Base-by-base conservation (phyloP, 2,329 filamentous ascomycete species). In the Aspergillus quadricinctus region DNA sequence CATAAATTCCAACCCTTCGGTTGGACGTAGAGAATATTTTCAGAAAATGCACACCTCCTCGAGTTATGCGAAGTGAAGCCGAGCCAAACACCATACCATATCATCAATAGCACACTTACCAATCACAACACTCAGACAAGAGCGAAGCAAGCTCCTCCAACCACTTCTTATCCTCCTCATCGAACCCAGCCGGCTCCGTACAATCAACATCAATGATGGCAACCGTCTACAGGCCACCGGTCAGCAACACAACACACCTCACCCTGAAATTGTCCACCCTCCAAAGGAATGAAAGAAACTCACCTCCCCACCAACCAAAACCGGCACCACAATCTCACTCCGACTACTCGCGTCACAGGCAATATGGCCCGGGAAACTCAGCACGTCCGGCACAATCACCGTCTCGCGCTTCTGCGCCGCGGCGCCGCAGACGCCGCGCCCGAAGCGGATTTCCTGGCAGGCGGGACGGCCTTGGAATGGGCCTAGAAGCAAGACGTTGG, bases 241-340 rank as follows among this genome's bases (percentile, higher is more conserved):
- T n/a, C 11, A 41, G 27, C 17, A 48, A 19, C 28, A 35, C 62
- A 23, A 58, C 51, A 53, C 43, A 52, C n/a, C 35, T 4, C 3
- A 8, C 2, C 14, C 3, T 23, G 23, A 23, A 41, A 17, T 1
- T 11, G 48, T 2, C 9, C 9, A 51, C 14, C 43, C 23, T 23
- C 23, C 3, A 27, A 35, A 14, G 14, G 25, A 56, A 35, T 19
- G 49, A 53, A 23, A 48, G 37, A 28, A 37, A 68, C 73, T 63
- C 54, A 75, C 74, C 70, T 76, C 75, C 35, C 68, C 71, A 19
- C 59, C 60, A n/a, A 66, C 61, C 50, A 77, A 48, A 64, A 80
- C 73, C 37, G 78, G 78, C 48, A 80, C 77, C 14, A 80, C 78
- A 64, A 80, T 77, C 66, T 80, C 78, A 68, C 78, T 80, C 58